phyloP scores from a whole-genome alignment of 306 rosid genomes.

The Canavalia ensiformis region DNA sequence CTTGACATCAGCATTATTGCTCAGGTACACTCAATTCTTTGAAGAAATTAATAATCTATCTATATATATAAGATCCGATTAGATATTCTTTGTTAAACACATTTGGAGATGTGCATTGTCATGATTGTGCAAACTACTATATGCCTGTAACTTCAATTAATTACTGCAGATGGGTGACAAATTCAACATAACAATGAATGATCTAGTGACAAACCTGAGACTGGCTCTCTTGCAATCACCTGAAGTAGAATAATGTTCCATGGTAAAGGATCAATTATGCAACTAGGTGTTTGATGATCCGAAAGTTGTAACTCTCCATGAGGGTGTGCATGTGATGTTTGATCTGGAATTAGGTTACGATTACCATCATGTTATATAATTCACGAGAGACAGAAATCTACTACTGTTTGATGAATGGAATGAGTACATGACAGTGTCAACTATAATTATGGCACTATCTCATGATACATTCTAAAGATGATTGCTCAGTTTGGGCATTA shows the following conservation, averaged over 20 bases:
- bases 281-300: neutral
- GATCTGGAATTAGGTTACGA: conserved; percentile 7
- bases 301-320: conserved; percentile 7
- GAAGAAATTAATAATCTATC: neutral
- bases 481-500: neutral
- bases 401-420: neutral
- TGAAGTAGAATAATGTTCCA: conserved; percentile 26
- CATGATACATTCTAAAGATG: neutral
- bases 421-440: neutral
- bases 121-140: conserved; percentile 24
- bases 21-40: conserved; percentile 34
- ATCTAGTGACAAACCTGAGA: conserved; percentile 50
- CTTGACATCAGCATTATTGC: conserved; percentile 48
- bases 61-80: neutral
- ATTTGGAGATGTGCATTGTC: neutral
- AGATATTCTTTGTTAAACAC: conserved; percentile 1
- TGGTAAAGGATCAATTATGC: conserved; percentile 20
- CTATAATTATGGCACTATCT: neutral
- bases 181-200: conserved; percentile 34
- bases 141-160: neutral
- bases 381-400: conserved; percentile 1
- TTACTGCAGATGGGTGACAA: conserved; percentile 47
- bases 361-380: neutral
- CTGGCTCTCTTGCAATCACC: conserved; percentile 33
- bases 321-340: neutral